phyloP scores from a whole-genome alignment of 495 filamentous ascomycete species.

The Podospora pseudocomata region DNA sequence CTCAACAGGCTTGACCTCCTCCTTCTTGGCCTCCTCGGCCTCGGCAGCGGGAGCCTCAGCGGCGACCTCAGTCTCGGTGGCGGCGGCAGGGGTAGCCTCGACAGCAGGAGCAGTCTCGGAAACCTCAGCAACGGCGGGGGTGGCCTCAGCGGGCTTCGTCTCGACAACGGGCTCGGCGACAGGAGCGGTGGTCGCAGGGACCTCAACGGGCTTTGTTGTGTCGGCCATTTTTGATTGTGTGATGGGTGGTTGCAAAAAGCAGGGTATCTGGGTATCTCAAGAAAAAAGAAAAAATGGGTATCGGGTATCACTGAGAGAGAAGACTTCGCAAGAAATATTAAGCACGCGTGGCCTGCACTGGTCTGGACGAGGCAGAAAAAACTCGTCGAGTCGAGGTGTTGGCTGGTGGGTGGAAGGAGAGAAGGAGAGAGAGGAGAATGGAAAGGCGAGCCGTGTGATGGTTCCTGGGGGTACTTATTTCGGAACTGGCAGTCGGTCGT shows the following conservation, averaged over 20 bases:
- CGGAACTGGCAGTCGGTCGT: constrained; percentile 13
- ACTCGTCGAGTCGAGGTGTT: constrained; percentile 26
- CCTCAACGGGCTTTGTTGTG: constrained; percentile 41
- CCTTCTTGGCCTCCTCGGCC: constrained; percentile 50
- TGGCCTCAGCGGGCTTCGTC: constrained; percentile 32
- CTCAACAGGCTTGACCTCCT: constrained; percentile 60
- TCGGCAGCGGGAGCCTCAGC: constrained; percentile 50
- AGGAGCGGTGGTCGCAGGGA: constrained; percentile 32
- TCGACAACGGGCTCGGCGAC: constrained; percentile 21
- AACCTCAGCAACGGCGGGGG: constrained; percentile 32
- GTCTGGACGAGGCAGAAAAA: constrained; percentile 28
- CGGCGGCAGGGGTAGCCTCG: constrained; percentile 41
- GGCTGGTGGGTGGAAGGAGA: constrained; percentile 12
- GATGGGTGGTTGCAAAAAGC: constrained; percentile 19
- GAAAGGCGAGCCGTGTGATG: constrained; percentile 22
- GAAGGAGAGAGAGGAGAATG: constrained; percentile 22
- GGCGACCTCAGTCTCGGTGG: constrained; percentile 48
- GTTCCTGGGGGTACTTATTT: constrained; percentile 28
- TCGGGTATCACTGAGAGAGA: constrained; percentile 49
- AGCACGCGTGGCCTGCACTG: constrained; percentile 33
- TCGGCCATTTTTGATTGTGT: constrained; percentile 48
- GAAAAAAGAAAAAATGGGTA: constrained; percentile 41
- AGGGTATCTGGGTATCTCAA: constrained; percentile 44
- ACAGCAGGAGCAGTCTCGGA: constrained; percentile 36
- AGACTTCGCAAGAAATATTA: constrained; percentile 36